Percentiles rank a stretch among this genome's conserved stretches.
Evolutionary conservation across 1,284 basidiomycete species (phyloP).

Genomic region (Papiliotrema nemorosa): DNA sequence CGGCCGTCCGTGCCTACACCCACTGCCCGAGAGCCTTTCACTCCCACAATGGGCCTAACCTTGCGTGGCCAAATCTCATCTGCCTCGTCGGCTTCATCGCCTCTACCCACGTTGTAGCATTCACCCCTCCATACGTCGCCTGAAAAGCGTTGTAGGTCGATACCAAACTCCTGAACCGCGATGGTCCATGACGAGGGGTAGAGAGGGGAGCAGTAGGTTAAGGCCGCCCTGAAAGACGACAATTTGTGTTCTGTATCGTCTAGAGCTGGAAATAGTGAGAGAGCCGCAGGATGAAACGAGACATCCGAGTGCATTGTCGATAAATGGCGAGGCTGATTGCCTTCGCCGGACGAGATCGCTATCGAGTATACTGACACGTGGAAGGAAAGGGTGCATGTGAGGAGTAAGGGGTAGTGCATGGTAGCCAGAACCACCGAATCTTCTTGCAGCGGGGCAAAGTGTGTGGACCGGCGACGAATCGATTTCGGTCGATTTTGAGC

Average conservation of each 20-base stretch:
- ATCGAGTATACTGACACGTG: conserved; percentile 38
- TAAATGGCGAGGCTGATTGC: conserved; percentile 15
- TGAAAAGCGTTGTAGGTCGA: conserved; percentile 12
- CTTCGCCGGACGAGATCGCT: not conserved
- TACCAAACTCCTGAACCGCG: conserved; percentile 43
- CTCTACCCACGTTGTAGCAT: conserved; percentile 31
- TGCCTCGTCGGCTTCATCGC: conserved; percentile 11
- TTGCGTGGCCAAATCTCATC: conserved; percentile 33
- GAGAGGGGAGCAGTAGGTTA: conserved; percentile 46
- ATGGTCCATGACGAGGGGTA: conserved; percentile 48
- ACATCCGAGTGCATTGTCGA: conserved; percentile 45
- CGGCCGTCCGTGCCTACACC: conserved; percentile 43
- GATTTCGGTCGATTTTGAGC: conserved; percentile 20
- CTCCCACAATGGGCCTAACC: conserved; percentile 33
- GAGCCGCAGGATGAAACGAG: conserved; percentile 44
- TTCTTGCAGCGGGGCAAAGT: conserved; percentile 8
- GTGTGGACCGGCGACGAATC: conserved; percentile 16
- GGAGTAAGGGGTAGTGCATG: conserved; percentile 33
- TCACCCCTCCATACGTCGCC: conserved; percentile 27
- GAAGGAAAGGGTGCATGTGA: conserved; percentile 41
- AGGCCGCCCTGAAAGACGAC: conserved; percentile 27
- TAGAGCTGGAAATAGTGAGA: conserved; percentile 37
- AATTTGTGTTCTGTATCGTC: not conserved
- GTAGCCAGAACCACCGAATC: conserved; percentile 42
- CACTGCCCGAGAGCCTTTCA: conserved; percentile 31